Evolutionary conservation across 2,329 filamentous ascomycete species (phyloP).

Genomic region (Colletotrichum tanaceti): DNA sequence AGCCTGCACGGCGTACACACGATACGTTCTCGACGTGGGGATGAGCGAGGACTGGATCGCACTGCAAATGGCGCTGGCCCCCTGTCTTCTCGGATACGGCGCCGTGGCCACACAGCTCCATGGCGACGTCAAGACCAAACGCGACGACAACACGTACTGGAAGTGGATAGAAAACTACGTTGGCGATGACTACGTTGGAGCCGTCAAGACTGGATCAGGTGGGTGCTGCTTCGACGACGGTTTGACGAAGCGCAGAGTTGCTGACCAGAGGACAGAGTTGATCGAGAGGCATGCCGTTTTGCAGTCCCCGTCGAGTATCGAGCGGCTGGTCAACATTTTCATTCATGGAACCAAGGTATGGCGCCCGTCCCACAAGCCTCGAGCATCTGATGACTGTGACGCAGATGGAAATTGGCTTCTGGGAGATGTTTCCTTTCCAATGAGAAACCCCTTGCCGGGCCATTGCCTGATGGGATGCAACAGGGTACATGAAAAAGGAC

Average conservation of each 20-base stretch:
- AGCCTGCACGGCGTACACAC: conserved; percentile 84
- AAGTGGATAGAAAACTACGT: conserved; percentile 92
- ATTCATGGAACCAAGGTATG: conserved; percentile 85
- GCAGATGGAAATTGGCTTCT: conserved; percentile 67
- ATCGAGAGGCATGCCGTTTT: conserved; percentile 80
- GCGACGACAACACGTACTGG: conserved; percentile 81
- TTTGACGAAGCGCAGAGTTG: neutral
- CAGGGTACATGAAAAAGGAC: neutral
- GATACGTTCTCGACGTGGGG: conserved; percentile 90
- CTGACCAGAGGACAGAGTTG: conserved; percentile 61
- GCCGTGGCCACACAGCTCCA: conserved; percentile 79
- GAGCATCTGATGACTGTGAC: conserved; percentile 12
- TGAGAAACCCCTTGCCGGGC: conserved; percentile 17
- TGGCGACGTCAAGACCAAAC: conserved; percentile 68
- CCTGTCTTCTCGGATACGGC: conserved; percentile 91
- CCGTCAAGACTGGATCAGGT: conserved; percentile 78
- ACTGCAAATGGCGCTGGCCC: conserved; percentile 84
- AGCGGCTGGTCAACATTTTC: conserved; percentile 87
- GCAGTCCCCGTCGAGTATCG: conserved; percentile 79
- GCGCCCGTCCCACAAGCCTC: conserved; percentile 10
- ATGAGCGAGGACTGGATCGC: conserved; percentile 89
- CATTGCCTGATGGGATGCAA: neutral
- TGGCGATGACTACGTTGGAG: conserved; percentile 80
- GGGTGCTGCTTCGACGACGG: conserved; percentile 47
- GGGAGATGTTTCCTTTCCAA: conserved; percentile 63